Percentiles rank a stretch among this genome's conserved stretches.
These are phyloP conservation scores for Colletotrichum karsti DNA, from an alignment of 2,329 filamentous ascomycete genomes.

Conservation along the genomic window DNA sequence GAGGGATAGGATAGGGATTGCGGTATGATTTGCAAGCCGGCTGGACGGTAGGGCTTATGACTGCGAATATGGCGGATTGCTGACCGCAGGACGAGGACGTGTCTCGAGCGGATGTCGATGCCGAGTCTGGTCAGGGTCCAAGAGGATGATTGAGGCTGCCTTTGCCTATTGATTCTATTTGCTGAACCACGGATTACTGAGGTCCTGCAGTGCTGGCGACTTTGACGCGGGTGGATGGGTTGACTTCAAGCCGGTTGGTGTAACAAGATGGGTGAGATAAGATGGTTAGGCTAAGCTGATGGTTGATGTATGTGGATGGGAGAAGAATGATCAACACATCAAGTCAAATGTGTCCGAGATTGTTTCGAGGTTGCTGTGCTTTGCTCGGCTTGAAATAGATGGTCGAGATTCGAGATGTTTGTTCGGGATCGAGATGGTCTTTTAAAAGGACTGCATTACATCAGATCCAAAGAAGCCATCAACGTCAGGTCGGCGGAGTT, in stretches of 20 bases:
- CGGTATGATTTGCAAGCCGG: slow-evolving; percentile 13
- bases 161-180: slow-evolving; percentile 5
- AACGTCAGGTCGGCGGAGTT: slow-evolving; percentile 20
- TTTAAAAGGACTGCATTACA: slow-evolving; percentile 2
- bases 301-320: background rate
- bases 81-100: slow-evolving; percentile 26
- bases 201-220: background rate
- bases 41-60: slow-evolving; percentile 14
- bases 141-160: background rate
- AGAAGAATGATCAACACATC: background rate
- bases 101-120: slow-evolving; percentile 2
- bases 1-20: slow-evolving; percentile 15
- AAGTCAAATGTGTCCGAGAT: background rate
- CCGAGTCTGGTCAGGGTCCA: background rate
- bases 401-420: background rate
- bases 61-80: slow-evolving; percentile 21
- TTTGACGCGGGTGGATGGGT: background rate
- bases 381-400: background rate
- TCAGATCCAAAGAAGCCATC: slow-evolving; percentile 4
- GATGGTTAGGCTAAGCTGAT: background rate
- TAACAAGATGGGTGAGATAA: slow-evolving; percentile 4
- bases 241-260: background rate
- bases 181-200: background rate
- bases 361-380: background rate
- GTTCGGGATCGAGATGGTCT: slow-evolving; percentile 1